Conservation (phyloP, 2,329 filamentous ascomycete genomes). For the Grosmannia huntii region DNA sequence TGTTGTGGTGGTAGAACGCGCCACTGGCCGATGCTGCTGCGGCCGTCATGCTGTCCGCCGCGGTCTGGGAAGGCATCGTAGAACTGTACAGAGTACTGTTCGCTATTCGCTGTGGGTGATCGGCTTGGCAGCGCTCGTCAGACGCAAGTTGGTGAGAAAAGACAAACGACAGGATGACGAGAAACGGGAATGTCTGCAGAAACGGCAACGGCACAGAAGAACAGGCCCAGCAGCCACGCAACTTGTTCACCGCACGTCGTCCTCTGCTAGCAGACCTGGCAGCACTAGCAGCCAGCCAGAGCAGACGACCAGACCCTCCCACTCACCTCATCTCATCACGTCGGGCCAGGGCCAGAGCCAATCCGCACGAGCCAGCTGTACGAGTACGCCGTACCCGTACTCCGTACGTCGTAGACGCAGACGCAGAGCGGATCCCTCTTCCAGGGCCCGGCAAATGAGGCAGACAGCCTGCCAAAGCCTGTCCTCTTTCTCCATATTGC, state of each 20-base stretch:
- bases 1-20: background rate
- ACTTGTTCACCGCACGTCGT: too few relatives aligned
- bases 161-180: background rate
- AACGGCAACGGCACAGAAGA: too few relatives aligned
- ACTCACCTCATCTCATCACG: background rate
- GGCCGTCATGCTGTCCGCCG: background rate
- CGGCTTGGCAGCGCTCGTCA: too few relatives aligned
- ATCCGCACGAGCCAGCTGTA: background rate
- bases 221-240: too few relatives aligned
- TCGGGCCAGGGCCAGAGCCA: background rate
- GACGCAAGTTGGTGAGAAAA: background rate
- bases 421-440: background rate
- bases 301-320: background rate
- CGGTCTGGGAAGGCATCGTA: background rate
- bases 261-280: background rate
- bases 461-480: background rate
- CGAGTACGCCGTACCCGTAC: background rate
- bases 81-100: too few relatives aligned
- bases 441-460: slow-evolving; percentile 1
- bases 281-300: background rate
- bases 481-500: background rate
- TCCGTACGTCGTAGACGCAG: background rate
- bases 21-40: background rate
- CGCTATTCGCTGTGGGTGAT: too few relatives aligned
- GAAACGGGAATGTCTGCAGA: background rate